Conservation (phyloP, 2,329 filamentous ascomycete species). For the Leptographium procerum region DNA sequence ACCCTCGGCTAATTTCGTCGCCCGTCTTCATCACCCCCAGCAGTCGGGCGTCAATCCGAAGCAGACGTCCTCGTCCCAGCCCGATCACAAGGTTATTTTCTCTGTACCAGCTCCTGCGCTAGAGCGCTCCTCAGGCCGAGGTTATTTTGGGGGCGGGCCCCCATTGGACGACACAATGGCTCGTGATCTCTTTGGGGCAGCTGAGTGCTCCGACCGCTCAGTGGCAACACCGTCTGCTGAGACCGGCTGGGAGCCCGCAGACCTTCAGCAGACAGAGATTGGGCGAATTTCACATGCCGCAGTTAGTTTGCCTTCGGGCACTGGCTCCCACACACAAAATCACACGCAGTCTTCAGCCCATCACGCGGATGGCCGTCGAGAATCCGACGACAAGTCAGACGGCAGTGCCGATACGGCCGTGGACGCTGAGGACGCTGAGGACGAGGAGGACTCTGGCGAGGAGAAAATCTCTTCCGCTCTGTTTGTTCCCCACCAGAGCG, state of each 20-base stretch:
- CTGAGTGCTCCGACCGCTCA: neutral
- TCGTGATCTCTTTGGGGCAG: slow-evolving; percentile 2
- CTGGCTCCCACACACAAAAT: neutral
- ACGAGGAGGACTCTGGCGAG: slow-evolving; percentile 55
- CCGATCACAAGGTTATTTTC: slow-evolving; percentile 6
- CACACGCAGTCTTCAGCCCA: neutral
- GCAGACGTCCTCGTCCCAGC: neutral
- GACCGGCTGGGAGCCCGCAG: neutral
- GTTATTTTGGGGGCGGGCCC: neutral
- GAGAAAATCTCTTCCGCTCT: slow-evolving; percentile 82
- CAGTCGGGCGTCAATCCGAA: neutral
- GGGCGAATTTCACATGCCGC: neutral
- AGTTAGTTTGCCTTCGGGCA: neutral
- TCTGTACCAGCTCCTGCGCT: slow-evolving; percentile 4
- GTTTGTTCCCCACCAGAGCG: slow-evolving; percentile 65
- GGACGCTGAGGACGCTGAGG: slow-evolving; percentile 30
- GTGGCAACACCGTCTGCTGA: neutral
- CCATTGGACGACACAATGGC: neutral
- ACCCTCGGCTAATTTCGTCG: slow-evolving; percentile 8
- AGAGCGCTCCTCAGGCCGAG: slow-evolving; percentile 1
- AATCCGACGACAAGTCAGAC: slow-evolving; percentile 22
- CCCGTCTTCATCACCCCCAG: slow-evolving; percentile 7
- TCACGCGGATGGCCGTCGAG: slow-evolving; percentile 16
- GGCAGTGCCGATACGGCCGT: slow-evolving; percentile 25
- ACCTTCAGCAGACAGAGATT: neutral